phyloP scores from a whole-genome alignment of 331 rosid genomes.

The Malus hybrid region DNA sequence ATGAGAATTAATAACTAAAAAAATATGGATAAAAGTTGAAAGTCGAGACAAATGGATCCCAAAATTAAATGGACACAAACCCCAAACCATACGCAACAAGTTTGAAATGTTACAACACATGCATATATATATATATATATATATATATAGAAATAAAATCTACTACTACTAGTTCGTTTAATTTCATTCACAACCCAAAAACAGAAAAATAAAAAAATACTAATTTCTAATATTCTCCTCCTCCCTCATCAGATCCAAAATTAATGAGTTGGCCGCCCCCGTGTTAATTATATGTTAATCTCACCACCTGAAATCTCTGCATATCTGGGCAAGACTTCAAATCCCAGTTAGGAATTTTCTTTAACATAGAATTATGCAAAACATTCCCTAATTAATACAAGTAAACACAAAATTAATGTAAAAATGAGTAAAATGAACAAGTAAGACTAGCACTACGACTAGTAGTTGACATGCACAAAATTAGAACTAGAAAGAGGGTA shows the following conservation, averaged over 20 bases:
- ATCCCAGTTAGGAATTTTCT: neutral
- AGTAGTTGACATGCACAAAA: neutral
- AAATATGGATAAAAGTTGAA: neutral
- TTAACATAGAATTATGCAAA: neutral
- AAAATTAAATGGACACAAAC: neutral
- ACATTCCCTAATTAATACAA: neutral
- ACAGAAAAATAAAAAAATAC: neutral
- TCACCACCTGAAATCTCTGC: no score
- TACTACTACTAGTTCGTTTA: no score
- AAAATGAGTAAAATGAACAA: neutral
- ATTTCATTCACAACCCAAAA: no score
- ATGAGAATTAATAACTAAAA: neutral
- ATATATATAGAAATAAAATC: neutral
- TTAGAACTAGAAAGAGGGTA: no score
- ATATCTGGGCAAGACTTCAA: neutral
- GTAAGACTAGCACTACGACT: neutral
- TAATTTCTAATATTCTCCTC: neutral
- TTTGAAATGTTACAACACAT: neutral
- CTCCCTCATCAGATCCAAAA: neutral
- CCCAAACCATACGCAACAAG: neutral
- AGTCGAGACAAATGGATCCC: neutral
- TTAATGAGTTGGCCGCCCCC: neutral
- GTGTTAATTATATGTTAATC: neutral
- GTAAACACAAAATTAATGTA: neutral
- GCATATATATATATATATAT: neutral